Evolutionary conservation across 192 early-diverging fungal species (phyloP), one percentile per base, ranked within the genome.

Genomic region (Backusella luteola): DNA sequence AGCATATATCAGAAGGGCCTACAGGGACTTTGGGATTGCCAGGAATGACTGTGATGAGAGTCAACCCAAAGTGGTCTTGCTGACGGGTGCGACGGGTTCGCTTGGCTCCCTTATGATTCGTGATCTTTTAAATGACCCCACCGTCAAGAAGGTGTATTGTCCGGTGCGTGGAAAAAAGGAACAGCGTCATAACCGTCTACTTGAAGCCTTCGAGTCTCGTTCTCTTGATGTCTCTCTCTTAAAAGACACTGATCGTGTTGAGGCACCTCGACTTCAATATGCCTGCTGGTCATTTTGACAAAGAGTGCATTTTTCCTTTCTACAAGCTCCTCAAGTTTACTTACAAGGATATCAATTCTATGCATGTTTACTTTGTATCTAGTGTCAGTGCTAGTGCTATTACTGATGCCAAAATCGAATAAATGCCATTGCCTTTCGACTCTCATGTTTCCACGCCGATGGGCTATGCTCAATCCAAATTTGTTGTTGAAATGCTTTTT

Each of bases 1-100:
- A 26, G 26, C 26, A 0, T 26, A 26, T 26, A 26, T 26, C 26
- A 26, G 26, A 26, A 26, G 26, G 26, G 26, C 26, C 26, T 0
- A 29, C 26, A 29, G 1, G 26, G 26, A 29, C 26, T 29, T 29
- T 29, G 26, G 26, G 26, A 1, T 29, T 29, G 32, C 73, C 26
- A 69, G 49, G 3, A 21, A 17, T 35, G 0, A 14, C 49, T 67
- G 23, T 19, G 34, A 21, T 59, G 17, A 67, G 44, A 26, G 42
- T n/a, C 4, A 71, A 52, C 73, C 53, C 3, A 35, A 69, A 29
- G 78, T 79, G 15, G 76, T 80, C 34, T 52, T 80, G 32, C 26
- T 80, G 23, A 80, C 82, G 1, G 82, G 82, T 26, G 76, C 79
- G 11, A 83, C 78, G 21, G 82, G 79, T 8, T 77, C 78, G 11